A percentile compares a stretch with the other conserved stretches of the same genome.
Conservation (phyloP, 306 rosid genomes). For the Erythrophleum fordii region DNA sequence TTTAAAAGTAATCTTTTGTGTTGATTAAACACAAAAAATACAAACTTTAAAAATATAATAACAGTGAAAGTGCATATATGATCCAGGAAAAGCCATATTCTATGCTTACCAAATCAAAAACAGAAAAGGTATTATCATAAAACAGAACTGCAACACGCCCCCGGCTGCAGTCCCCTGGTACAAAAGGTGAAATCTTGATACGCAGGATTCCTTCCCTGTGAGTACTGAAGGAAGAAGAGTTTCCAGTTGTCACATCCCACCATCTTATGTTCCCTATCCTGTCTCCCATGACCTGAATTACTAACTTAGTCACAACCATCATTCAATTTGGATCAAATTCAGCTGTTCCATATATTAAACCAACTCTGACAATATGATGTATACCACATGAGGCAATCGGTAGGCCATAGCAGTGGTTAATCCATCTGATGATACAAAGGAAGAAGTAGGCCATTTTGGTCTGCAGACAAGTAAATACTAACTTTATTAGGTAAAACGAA, state of each 20-base stretch:
- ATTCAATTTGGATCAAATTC: constrained; percentile 39
- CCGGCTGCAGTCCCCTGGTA: constrained; percentile 84
- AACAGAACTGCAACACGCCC: constrained; percentile 96
- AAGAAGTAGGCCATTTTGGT: constrained; percentile 98
- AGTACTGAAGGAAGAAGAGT: constrained; percentile 94
- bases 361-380: constrained; percentile 35
- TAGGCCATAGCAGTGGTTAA: constrained; percentile 97
- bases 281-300: constrained; percentile 97
- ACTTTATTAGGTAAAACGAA: constrained; percentile 46
- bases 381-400: constrained; percentile 97
- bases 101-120: constrained; percentile 88
- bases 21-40: neutral
- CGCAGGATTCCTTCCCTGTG: constrained; percentile 94
- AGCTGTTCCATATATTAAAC: constrained; percentile 24
- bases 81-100: constrained; percentile 29
- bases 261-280: constrained; percentile 89
- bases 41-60: constrained; percentile 28
- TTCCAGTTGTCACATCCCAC: constrained; percentile 98
- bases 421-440: constrained; percentile 89
- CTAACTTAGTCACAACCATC: constrained; percentile 48
- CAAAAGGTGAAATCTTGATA: constrained; percentile 90
- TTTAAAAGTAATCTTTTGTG: neutral
- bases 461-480: constrained; percentile 52
- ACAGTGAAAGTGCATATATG: constrained; percentile 5
- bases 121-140: constrained; percentile 91